phyloP scores from a whole-genome alignment of 495 filamentous ascomycete genomes.

The Ascodesmis nigricans region DNA sequence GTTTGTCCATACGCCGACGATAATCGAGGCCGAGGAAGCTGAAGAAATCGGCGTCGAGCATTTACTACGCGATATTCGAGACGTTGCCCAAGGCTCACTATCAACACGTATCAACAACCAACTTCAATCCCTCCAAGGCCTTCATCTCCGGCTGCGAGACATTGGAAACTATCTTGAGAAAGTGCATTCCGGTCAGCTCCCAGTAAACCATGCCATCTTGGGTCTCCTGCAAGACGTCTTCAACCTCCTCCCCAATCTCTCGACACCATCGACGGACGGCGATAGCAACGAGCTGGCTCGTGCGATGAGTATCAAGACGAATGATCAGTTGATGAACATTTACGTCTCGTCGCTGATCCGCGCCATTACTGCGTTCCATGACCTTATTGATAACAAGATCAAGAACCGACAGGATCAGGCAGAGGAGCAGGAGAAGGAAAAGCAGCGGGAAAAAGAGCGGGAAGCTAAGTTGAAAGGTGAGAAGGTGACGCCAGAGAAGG shows the following conservation, averaged over 20 bases:
- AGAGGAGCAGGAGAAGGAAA: slow-evolving; percentile 70
- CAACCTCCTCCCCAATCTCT: slow-evolving; percentile 92
- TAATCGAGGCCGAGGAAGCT: slow-evolving; percentile 96
- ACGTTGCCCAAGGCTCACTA: slow-evolving; percentile 95
- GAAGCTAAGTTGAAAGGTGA: slow-evolving; percentile 32
- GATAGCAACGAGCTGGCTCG: slow-evolving; percentile 65
- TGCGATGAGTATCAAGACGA: slow-evolving; percentile 97
- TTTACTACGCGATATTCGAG: slow-evolving; percentile 87
- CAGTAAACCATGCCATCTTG: slow-evolving; percentile 90
- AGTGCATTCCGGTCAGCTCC: slow-evolving; percentile 74
- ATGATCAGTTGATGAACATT: slow-evolving; percentile 95
- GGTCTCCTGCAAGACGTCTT: slow-evolving; percentile 97
- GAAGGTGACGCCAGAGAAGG: slow-evolving; percentile 29
- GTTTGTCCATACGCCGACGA: slow-evolving; percentile 96
- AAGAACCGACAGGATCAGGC: slow-evolving; percentile 95
- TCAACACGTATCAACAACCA: slow-evolving; percentile 95
- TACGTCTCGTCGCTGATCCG: slow-evolving; percentile 91
- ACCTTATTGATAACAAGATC: slow-evolving; percentile 98
- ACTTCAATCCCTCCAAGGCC: slow-evolving; percentile 86
- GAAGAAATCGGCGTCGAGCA: slow-evolving; percentile 99
- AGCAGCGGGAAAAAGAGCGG: slow-evolving; percentile 38
- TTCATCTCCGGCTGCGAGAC: slow-evolving; percentile 85
- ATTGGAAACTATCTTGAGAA: slow-evolving; percentile 91
- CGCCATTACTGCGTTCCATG: slow-evolving; percentile 96
- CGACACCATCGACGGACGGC: slow-evolving; percentile 42